Percentiles rank a stretch among this genome's conserved stretches.
Evolutionary conservation across 2,329 filamentous ascomycete species (phyloP).

Genomic region (Trichophyton verrucosum): DNA sequence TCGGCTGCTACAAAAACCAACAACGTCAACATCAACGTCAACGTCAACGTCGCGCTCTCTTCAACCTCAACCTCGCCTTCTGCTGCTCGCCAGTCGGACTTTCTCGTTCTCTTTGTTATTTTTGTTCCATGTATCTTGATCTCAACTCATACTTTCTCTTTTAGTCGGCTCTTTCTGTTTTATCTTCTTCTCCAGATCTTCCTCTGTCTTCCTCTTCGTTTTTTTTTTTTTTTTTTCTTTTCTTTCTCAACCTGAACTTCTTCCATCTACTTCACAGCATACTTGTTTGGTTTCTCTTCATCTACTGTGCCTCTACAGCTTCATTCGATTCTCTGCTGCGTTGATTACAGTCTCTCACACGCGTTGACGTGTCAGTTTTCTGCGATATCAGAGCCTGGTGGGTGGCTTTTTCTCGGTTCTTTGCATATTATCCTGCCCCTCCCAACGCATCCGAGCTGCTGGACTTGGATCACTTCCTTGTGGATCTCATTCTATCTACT

Average conservation of each 20-base stretch:
- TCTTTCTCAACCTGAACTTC: neutral
- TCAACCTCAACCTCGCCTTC: conserved; percentile 5
- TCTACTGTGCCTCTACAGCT: neutral
- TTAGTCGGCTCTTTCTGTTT: conserved; percentile 4
- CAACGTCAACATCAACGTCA: neutral
- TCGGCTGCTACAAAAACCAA: conserved; percentile 14
- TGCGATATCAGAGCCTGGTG: neutral
- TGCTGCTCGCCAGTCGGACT: conserved; percentile 1
- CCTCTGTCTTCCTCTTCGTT: neutral
- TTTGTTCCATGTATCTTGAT: conserved; percentile 1
- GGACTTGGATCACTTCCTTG: neutral
- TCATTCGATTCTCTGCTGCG: neutral
- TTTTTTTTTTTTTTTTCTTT: no score
- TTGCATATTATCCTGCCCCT: conserved; percentile 1
- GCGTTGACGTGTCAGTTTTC: neutral
- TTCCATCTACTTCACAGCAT: conserved; percentile 6
- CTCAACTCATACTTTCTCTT: conserved; percentile 4
- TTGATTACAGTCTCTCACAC: neutral
- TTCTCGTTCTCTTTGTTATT: conserved; percentile 4
- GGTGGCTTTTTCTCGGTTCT: neutral
- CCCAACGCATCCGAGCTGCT: neutral
- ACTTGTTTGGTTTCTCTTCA: neutral
- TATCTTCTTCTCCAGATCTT: neutral
- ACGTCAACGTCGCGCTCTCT: conserved; percentile 8
- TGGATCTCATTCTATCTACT: neutral